Conservation (phyloP, 2,329 filamentous ascomycete species). For the Arthrobotrys sinensis region DNA sequence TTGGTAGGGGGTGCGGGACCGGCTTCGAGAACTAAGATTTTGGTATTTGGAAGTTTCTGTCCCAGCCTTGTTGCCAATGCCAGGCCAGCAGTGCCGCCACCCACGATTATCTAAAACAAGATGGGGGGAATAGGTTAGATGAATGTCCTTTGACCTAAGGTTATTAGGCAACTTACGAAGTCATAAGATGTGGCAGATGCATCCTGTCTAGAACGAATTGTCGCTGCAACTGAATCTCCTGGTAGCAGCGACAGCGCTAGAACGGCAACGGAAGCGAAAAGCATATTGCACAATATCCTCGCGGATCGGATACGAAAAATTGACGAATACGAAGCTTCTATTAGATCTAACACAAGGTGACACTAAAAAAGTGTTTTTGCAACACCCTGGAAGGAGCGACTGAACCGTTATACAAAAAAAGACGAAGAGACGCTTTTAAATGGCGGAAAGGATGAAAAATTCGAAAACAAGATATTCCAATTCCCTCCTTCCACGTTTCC, state of each 20-base stretch:
- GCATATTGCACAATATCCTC: constrained; percentile 18
- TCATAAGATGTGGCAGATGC: constrained; percentile 39
- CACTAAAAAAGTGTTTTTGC: constrained; percentile 7
- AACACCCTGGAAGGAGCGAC: constrained; percentile 12
- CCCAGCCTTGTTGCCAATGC: constrained; percentile 55
- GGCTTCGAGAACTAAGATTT: constrained; percentile 52
- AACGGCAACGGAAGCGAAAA: constrained; percentile 45
- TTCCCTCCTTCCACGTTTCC: constrained; percentile 48
- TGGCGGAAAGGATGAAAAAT: constrained; percentile 7
- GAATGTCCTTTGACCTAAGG: background rate
- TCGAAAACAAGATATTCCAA: constrained; percentile 13
- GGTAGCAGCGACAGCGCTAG: constrained; percentile 44
- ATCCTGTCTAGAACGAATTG: constrained; percentile 38
- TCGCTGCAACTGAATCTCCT: constrained; percentile 36
- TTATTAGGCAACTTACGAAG: constrained; percentile 41
- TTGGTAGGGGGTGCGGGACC: constrained; percentile 43
- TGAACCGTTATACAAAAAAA: background rate
- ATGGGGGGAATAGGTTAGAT: background rate
- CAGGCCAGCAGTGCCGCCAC: constrained; percentile 58
- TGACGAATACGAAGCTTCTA: constrained; percentile 1
- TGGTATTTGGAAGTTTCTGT: constrained; percentile 48
- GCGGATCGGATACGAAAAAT: background rate
- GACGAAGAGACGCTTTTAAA: constrained; percentile 22
- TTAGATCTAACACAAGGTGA: background rate
- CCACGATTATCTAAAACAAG: constrained; percentile 43